Evolutionary conservation across 2,329 filamentous ascomycete species (phyloP), one percentile per base, ranked within the genome.

Genomic region (Cercospora janseana): DNA sequence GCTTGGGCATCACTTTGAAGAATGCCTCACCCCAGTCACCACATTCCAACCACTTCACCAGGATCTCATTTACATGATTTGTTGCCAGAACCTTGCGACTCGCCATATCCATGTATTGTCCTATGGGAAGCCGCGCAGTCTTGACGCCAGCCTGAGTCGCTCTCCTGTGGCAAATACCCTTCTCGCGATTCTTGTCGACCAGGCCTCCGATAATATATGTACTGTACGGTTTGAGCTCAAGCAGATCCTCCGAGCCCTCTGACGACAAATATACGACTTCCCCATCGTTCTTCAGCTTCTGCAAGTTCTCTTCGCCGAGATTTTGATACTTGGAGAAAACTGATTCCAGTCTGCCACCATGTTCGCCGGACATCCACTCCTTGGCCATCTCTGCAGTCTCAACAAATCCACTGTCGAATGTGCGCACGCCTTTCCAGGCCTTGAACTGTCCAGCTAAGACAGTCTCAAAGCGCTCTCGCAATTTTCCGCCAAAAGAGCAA

Each of bases 11-110:
- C 3, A 94, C 89, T 43, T 81, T 78, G 70, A 91, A 72, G 67
- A 98, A 98, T 0, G 93, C 91, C 64, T 87, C 77, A 1, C 86
- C 91, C 93, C 93, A 98, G 67, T 97, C 87, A 2, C 87, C 88
- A 41, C 81, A 82, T 69, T 96, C 89, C 47, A 98, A 70, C 90
- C 91, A 98, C 58, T 83, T 84, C 37, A 95, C 73, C 88, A 98
- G 95, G 56, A 98, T 97, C 71, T 97, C 92, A 38, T 93, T 81
- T 1, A 98, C 93, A 65, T 98, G 93, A 66, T 97, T 98, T 6
- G 92, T 96, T 3, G 92, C 85, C 50, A 98, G 74, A 4, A 98
- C 88, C 61, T 86, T 82, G 24, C 93, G 82, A 61, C 86, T 91
- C 49, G 85, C 80, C 87, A 98, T 94, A 57, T 89, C 80, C 76